Evolutionary conservation across 2,329 filamentous ascomycete genomes (phyloP), one percentile per base, ranked within the genome.

Genomic region (Parastagonospora avenae): DNA sequence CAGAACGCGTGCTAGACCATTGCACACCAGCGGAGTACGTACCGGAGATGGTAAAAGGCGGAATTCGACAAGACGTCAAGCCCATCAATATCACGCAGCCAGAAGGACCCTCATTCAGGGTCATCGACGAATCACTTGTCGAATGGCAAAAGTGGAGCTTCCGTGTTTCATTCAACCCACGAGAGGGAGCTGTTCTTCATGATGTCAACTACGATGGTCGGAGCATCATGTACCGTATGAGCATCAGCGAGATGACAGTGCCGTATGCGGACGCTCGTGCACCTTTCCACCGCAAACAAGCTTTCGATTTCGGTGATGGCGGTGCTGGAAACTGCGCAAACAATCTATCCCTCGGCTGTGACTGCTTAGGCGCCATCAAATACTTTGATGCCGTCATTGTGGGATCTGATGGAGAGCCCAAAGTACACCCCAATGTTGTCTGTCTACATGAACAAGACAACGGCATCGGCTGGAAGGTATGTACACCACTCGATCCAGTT

Each of bases 1-100:
- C 59, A 11, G 63, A 69, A 16, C 66, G 64, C 16, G 54, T 77
- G 30, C 56, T 77, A 31, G 67, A 80, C 49, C 82, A 84, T 60
- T 84, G 81, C 66, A 73, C 74, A 30, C 66, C 73, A 4, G 76
- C 77, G 0, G 82, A 85, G 54, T 85, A 85, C 56, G 66, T 74
- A 38, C 67, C 71, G 3, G 76, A 79, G 46, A 54, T 78, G 8
- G 55, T 78, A 1, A 54, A 64, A 4, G 68, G 71, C 8, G 75
- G 72, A 4, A 53, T 64, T 2, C 63, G 77, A 15, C 70, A 74
- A 38, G 76, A 78, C 47, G 62, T 79, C 12, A 91, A 90, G 72
- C 88, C 88, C 4, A 82, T 92, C 64, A 84, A 90, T 59, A 85
- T 93, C 39, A 79, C 84, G 1, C 90, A 93, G 56, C 85, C 85